Evolutionary conservation across 257 asterid genomes (phyloP), one percentile per base, ranked within the genome.

Genomic region (Lantana camara): DNA sequence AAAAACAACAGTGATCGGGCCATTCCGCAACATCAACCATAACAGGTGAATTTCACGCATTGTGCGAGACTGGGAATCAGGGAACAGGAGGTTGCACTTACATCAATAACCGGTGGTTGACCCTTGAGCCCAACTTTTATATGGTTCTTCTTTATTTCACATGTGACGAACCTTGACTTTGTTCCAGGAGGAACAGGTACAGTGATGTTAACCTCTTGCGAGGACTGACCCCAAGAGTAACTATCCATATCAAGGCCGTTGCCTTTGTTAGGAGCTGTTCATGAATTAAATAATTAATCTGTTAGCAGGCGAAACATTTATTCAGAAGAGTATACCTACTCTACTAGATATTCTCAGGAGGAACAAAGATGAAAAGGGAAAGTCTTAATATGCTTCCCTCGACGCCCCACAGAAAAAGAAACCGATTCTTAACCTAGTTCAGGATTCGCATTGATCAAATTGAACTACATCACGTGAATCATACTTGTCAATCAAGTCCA

Each of bases 181-280:
- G 87, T 82, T 40, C 96, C 95, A 40, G 77, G 60, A 50, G 97
- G 95, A 10, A 90, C 93, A 30, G 91, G 89, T 51, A 88, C 81
- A 57, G 70, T 73, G 30, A 91, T 63, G 74, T 55, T 83, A 57
- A 85, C 96, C 75, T 91, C 97, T 75, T 82, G 93, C n/a, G 85
- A 72, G 22, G 95, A 75, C 53, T 91, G 97, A 60, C 64, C 91
- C 97, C 97, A 91, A 16, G 93, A 80, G 64, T 88, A 82, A 1
- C 76, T 77, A 20, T 91, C 95, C 84, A 91, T 63, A 77, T 91
- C 97, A 63, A 91, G 91, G 40, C 96, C 97, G 57, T 88, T 90
- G 37, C 65, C 77, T 23, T 61, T 74, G 80, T 88, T 91, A 44
- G 96, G 97, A 27, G 68, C 78, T 78, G 85, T 38, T 35, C 44